Evolutionary conservation across 257 asterid genomes (phyloP).

Genomic region (Craterostigma plantagineum): DNA sequence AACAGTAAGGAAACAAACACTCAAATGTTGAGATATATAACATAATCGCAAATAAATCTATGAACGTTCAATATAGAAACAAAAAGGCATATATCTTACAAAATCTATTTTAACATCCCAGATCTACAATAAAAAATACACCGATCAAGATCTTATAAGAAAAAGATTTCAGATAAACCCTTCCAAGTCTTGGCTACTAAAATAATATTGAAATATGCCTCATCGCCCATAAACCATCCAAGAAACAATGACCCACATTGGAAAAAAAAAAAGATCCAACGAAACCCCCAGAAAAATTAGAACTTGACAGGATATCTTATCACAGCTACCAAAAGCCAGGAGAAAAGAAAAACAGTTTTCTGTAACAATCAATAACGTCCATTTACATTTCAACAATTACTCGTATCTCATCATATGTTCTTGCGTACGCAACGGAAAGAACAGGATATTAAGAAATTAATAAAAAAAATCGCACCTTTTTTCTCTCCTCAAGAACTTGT

Average conservation of each 20-base stretch:
- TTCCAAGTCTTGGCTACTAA: neutral
- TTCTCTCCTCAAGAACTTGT: conserved; percentile 16
- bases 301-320: conserved; percentile 1
- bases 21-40: too few species aligned
- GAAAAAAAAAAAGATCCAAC: neutral
- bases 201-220: neutral
- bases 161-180: neutral
- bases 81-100: conserved; percentile 7
- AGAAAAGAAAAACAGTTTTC: conserved; percentile 8
- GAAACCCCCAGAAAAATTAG: neutral
- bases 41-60: too few species aligned
- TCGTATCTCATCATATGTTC: neutral
- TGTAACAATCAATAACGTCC: neutral
- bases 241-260: conserved; percentile 13
- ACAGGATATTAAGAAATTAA: neutral
- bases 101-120: conserved; percentile 7
- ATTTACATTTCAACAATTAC: neutral
- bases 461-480: conserved; percentile 23
- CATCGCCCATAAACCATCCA: conserved; percentile 11
- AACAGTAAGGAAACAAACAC: too few species aligned
- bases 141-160: conserved; percentile 13
- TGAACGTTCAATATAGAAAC: too few species aligned
- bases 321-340: conserved; percentile 6
- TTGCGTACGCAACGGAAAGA: neutral
- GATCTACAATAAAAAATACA: conserved; percentile 8